Base-by-base conservation (phyloP, 371 early-diverging fungal genomes). In the Lichtheimia ramosa region DNA sequence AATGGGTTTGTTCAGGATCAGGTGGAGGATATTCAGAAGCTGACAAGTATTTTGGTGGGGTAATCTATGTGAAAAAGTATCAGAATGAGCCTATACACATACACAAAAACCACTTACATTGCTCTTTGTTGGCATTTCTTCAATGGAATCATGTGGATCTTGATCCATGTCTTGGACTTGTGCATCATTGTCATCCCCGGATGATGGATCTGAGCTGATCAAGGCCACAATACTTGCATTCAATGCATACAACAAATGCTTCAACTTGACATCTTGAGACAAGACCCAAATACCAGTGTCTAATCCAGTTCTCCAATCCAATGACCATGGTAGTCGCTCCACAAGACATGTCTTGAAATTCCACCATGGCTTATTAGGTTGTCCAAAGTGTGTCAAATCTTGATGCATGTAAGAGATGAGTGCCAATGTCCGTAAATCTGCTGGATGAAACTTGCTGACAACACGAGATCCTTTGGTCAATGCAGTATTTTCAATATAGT, bases 181-280 rank as follows among this genome's bases (percentile, higher is more conserved):
- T 25, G n/a, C 40, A 20, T 40, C 43, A 16, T 59, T n/a, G 13
- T 13, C 16, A 20, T 18, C 49, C 16, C 24, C n/a, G 28, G 50
- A 8, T 46, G 46, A 7, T 48, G 48, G 21, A 21, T 49, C 56
- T 55, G 87, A 85, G 2, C 83, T 83, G 7, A 89, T 77, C 7
- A 92, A 63, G 0, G 83, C 92, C 1, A 94, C 93, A 2, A 92
- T 43, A 40, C 79, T 82, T 1, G 89, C 92, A 65, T 92, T 92
- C 21, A 92, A 70, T 0, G 90, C 87, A 68, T 86, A 82, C 16
- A 92, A 65, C n/a, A 89, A 65, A 56, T 92, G 91, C 46, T 84
- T 83, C 4, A 70, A 60, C 3, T 89, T 85, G 16, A 94, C 87
- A 39, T 88, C 86, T 48, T 82, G 81, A 53, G 71, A 82, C 23